phyloP scores from a whole-genome alignment of 2,329 filamentous ascomycete species.

The Penicillium hesseltinei region DNA sequence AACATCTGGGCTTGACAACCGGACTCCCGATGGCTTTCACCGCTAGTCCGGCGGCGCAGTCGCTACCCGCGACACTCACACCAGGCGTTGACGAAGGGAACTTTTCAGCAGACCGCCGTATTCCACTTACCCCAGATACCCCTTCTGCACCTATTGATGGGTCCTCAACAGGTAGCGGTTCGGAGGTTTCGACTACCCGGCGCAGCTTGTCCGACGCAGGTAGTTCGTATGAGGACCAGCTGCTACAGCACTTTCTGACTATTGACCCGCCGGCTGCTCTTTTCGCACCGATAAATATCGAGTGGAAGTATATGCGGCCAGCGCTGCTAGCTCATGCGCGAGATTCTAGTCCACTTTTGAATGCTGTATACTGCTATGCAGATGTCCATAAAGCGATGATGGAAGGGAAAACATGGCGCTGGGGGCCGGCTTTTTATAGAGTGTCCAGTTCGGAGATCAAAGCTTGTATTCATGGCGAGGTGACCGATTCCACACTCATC shows the following conservation, averaged over 20 bases:
- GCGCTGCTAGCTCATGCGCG: slow-evolving; percentile 27
- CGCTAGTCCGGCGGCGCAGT: slow-evolving; percentile 11
- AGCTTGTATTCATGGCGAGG: slow-evolving; percentile 26
- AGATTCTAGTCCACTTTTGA: slow-evolving; percentile 27
- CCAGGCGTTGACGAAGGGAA: slow-evolving; percentile 8
- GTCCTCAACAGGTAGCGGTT: slow-evolving; percentile 12
- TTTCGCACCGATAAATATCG: slow-evolving; percentile 32
- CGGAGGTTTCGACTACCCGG: slow-evolving; percentile 14
- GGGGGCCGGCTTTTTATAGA: slow-evolving; percentile 32
- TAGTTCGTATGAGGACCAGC: slow-evolving; percentile 29
- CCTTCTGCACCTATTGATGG: slow-evolving; percentile 16
- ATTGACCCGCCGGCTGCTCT: slow-evolving; percentile 32
- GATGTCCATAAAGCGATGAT: slow-evolving; percentile 30
- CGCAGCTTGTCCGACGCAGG: slow-evolving; percentile 23
- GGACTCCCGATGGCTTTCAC: slow-evolving; percentile 17
- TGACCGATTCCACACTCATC: slow-evolving; percentile 25
- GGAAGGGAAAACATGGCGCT: slow-evolving; percentile 29
- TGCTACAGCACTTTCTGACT: slow-evolving; percentile 30
- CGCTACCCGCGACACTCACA: slow-evolving; percentile 2
- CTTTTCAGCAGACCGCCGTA: slow-evolving; percentile 10
- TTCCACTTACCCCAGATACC: slow-evolving; percentile 16
- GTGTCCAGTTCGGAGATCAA: slow-evolving; percentile 33
- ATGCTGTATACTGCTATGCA: slow-evolving; percentile 36
- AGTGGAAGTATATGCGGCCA: slow-evolving; percentile 34
- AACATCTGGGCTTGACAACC: slow-evolving; percentile 33